Conservation (phyloP, 768 basidiomycete species). For the Auriscalpium vulgare region DNA sequence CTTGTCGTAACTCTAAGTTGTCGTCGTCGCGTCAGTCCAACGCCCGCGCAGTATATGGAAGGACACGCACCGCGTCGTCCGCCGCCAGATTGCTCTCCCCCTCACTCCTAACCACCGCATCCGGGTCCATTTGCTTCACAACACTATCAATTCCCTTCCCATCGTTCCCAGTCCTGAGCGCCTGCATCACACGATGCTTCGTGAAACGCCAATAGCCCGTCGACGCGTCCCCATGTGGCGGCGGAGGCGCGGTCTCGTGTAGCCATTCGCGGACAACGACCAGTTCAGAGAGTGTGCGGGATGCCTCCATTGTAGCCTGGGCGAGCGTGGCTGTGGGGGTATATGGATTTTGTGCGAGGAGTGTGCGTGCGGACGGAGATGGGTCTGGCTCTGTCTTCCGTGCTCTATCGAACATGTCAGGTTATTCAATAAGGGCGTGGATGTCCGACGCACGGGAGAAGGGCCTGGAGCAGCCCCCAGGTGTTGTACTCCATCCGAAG, state of each 20-base stretch:
- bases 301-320: constrained; percentile 61
- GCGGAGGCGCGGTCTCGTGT: constrained; percentile 63
- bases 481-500: constrained; percentile 72
- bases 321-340: constrained; percentile 72
- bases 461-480: constrained; percentile 71
- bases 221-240: constrained; percentile 58
- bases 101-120: constrained; percentile 57
- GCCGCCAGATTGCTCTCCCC: constrained; percentile 48
- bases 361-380: constrained; percentile 40
- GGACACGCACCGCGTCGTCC: constrained; percentile 64
- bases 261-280: constrained; percentile 85
- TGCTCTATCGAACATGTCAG: constrained; percentile 31
- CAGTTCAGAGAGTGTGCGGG: constrained; percentile 64
- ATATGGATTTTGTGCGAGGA: constrained; percentile 71
- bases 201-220: constrained; percentile 85
- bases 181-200: constrained; percentile 63
- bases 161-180: constrained; percentile 36
- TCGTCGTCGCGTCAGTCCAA: background rate
- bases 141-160: constrained; percentile 37
- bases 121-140: constrained; percentile 73
- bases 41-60: background rate
- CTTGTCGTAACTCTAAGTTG: constrained; percentile 70
- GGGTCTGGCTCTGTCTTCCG: constrained; percentile 53
- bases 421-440: background rate
- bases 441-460: constrained; percentile 56